Percentiles rank a stretch among this genome's conserved stretches.
These are phyloP conservation scores for Termitomyces sp. DNA, from an alignment of 768 basidiomycete genomes.

Conservation along the genomic window DNA sequence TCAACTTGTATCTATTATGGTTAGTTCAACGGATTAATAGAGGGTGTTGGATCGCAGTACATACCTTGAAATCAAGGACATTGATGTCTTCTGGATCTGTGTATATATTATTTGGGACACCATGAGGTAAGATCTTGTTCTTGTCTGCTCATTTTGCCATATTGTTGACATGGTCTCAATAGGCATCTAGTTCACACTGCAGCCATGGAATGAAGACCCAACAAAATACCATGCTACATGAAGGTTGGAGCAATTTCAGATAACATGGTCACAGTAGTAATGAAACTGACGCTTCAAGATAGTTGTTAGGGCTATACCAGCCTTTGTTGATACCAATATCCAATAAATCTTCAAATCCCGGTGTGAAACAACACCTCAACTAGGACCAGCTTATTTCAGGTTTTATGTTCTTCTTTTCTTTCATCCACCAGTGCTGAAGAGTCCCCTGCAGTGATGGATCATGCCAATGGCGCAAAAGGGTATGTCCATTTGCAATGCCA, in stretches of 20 bases:
- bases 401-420: constrained; percentile 38
- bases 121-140: constrained; percentile 39
- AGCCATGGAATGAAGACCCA: constrained; percentile 42
- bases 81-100: constrained; percentile 26
- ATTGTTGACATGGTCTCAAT: constrained; percentile 20
- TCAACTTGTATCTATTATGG: constrained; percentile 1
- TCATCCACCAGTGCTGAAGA: constrained; percentile 41
- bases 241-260: background rate
- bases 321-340: constrained; percentile 28
- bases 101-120: constrained; percentile 34
- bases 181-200: constrained; percentile 36
- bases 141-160: constrained; percentile 23
- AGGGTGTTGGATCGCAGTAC: background rate
- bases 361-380: constrained; percentile 26
- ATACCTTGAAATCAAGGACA: constrained; percentile 34
- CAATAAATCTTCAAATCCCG: constrained; percentile 32
- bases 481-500: constrained; percentile 45
- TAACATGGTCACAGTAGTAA: background rate
- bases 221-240: constrained; percentile 34
- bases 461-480: constrained; percentile 33
- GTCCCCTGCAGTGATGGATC: constrained; percentile 37
- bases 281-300: background rate
- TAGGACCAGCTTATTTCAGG: constrained; percentile 42
- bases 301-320: constrained; percentile 21
- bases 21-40: background rate